phyloP scores from a whole-genome alignment of 768 basidiomycete genomes.

The Leucocoprinus sp. region DNA sequence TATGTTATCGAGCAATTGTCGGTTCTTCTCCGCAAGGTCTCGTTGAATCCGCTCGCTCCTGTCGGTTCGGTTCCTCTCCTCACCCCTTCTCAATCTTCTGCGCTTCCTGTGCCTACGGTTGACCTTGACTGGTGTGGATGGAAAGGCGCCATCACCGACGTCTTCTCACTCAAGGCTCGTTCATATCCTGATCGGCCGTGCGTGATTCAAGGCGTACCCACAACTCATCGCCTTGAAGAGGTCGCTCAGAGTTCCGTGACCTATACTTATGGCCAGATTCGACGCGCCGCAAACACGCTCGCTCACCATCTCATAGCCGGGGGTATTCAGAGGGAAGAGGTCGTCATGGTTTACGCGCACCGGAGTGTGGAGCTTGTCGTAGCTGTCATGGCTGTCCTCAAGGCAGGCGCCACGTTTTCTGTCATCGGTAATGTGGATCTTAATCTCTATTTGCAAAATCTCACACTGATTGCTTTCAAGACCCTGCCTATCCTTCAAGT shows the following conservation, averaged over 20 bases:
- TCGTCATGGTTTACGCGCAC: constrained; percentile 97
- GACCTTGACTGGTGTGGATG: constrained; percentile 97
- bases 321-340: constrained; percentile 87
- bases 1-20: constrained; percentile 83
- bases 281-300: constrained; percentile 79
- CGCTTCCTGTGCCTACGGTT: constrained; percentile 75
- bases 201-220: constrained; percentile 71
- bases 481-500: constrained; percentile 93
- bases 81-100: constrained; percentile 57
- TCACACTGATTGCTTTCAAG: constrained; percentile 34
- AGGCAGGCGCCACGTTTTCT: constrained; percentile 93
- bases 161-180: constrained; percentile 85
- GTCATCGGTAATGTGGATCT: constrained; percentile 70
- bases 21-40: constrained; percentile 62
- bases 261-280: constrained; percentile 77
- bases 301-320: constrained; percentile 82
- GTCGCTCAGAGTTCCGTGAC: constrained; percentile 44
- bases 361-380: constrained; percentile 94
- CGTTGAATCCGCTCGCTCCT: constrained; percentile 55
- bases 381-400: constrained; percentile 93
- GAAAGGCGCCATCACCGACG: constrained; percentile 94
- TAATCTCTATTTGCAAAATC: neutral
- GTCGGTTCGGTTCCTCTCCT: constrained; percentile 78
- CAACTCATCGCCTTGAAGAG: constrained; percentile 25
- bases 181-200: constrained; percentile 77